Evolutionary conservation across 345 rosid species (phyloP).

Genomic region (Ceriops decandra): DNA sequence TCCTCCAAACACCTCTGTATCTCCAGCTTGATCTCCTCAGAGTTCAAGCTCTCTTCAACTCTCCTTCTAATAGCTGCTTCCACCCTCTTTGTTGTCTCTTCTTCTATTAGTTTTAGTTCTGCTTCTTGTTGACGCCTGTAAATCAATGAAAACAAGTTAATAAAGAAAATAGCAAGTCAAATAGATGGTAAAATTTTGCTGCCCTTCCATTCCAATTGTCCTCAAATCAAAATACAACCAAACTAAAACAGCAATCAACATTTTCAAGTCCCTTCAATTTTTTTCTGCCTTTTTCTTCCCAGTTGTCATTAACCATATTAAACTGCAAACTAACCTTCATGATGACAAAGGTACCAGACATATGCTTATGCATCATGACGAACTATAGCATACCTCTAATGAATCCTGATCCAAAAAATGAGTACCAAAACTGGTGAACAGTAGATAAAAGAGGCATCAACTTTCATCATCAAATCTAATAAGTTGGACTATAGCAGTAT

Average conservation of each 20-base stretch:
- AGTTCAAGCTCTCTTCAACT: slow-evolving; percentile 77
- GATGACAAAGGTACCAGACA: slow-evolving; percentile 47
- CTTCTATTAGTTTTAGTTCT: slow-evolving; percentile 80
- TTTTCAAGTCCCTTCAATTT: slow-evolving; percentile 15
- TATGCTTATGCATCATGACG: slow-evolving; percentile 49
- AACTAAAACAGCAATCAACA: slow-evolving; percentile 21
- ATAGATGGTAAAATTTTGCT: slow-evolving; percentile 6
- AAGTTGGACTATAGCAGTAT: slow-evolving; percentile 69
- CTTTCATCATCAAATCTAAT: slow-evolving; percentile 67
- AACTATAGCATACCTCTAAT: slow-evolving; percentile 78
- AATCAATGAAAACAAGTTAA: slow-evolving; percentile 31
- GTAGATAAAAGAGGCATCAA: slow-evolving; percentile 60
- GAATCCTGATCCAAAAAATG: slow-evolving; percentile 81
- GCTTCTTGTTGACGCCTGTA: slow-evolving; percentile 93
- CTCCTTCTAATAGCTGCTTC: slow-evolving; percentile 70
- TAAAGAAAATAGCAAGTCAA: slow-evolving; percentile 27
- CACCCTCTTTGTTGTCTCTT: slow-evolving; percentile 83
- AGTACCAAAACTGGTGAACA: slow-evolving; percentile 71
- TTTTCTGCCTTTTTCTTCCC: slow-evolving; percentile 13
- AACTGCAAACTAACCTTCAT: slow-evolving; percentile 61
- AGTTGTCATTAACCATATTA: slow-evolving; percentile 27
- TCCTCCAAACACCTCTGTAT: slow-evolving; percentile 64
- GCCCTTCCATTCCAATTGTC: slow-evolving; percentile 30
- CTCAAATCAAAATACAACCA: slow-evolving; percentile 33
- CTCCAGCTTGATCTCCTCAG: slow-evolving; percentile 64